Conservation (phyloP, 140 eudicot genomes). For the Bidens hawaiensis region DNA sequence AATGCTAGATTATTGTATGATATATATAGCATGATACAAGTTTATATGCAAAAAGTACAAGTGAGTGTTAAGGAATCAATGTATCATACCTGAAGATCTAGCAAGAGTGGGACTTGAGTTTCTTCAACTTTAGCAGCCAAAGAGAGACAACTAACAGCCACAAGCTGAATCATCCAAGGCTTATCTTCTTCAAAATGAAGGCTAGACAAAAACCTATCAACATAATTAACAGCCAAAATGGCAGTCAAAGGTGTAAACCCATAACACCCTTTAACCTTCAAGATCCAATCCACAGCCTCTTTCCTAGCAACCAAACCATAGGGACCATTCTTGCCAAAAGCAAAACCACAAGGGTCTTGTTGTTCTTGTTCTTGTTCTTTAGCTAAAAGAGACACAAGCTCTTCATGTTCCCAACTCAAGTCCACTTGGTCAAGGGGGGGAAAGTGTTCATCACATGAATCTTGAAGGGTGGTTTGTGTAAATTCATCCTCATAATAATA, state of each 20-base stretch:
- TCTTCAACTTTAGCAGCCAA: conserved; percentile 97
- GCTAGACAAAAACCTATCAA: conserved; percentile 61
- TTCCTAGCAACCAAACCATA: conserved; percentile 37
- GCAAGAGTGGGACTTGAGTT: conserved; percentile 69
- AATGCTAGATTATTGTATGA: neutral
- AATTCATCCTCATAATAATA: conserved; percentile 6
- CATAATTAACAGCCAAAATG: conserved; percentile 64
- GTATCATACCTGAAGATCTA: conserved; percentile 78
- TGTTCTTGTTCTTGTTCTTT: conserved; percentile 38
- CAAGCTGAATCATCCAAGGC: conserved; percentile 92
- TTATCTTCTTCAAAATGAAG: conserved; percentile 46
- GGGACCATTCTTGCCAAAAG: conserved; percentile 18
- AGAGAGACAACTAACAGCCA: conserved; percentile 81
- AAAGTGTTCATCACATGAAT: conserved; percentile 14
- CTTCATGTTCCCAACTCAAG: conserved; percentile 75
- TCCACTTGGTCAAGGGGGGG: conserved; percentile 49
- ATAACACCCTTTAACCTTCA: conserved; percentile 51
- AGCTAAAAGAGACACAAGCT: conserved; percentile 55
- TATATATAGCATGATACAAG: conserved; percentile 5
- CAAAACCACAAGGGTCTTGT: conserved; percentile 12
- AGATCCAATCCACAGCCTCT: conserved; percentile 80
- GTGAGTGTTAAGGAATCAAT: neutral
- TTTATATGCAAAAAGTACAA: neutral
- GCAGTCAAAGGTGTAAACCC: conserved; percentile 73
- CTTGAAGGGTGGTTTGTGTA: conserved; percentile 26